These are phyloP conservation scores for Clitopilus hobsonii DNA, from an alignment of 768 basidiomycete species.

Conservation along the genomic window DNA sequence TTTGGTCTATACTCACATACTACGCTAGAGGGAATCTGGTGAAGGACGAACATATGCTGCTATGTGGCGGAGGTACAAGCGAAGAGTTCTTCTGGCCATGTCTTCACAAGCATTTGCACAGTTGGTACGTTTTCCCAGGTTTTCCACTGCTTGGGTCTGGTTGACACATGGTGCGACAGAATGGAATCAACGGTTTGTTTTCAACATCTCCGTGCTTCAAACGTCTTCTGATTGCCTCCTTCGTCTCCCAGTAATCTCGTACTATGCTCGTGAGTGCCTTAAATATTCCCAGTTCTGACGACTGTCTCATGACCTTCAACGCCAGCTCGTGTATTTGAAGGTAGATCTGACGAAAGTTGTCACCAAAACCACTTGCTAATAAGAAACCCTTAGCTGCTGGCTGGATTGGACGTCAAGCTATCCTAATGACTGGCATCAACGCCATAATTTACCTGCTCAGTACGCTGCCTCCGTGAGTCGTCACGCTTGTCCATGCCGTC, in stretches of 20 bases:
- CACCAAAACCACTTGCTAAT: not conserved
- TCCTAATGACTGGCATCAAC: slow-evolving; percentile 96
- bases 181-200: slow-evolving; percentile 83
- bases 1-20: not conserved
- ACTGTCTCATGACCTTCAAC: slow-evolving; percentile 34
- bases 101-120: slow-evolving; percentile 61
- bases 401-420: slow-evolving; percentile 90
- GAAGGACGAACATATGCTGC: slow-evolving; percentile 70
- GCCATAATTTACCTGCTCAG: slow-evolving; percentile 75
- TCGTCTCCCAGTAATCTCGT: slow-evolving; percentile 69
- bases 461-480: slow-evolving; percentile 74
- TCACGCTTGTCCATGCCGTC: slow-evolving; percentile 1
- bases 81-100: slow-evolving; percentile 88
- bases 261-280: slow-evolving; percentile 76
- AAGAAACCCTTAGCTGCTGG: slow-evolving; percentile 66
- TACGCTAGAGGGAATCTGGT: slow-evolving; percentile 62
- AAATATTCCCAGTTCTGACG: slow-evolving; percentile 2
- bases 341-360: slow-evolving; percentile 30
- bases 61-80: slow-evolving; percentile 87
- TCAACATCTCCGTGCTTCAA: not conserved
- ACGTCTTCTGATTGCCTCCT: not conserved
- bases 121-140: slow-evolving; percentile 15
- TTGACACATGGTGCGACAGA: slow-evolving; percentile 37
- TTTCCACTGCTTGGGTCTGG: not conserved
- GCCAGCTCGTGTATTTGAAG: slow-evolving; percentile 87